Base-by-base conservation (phyloP, 1,139 yeast species). In the Taphrina sp. region DNA sequence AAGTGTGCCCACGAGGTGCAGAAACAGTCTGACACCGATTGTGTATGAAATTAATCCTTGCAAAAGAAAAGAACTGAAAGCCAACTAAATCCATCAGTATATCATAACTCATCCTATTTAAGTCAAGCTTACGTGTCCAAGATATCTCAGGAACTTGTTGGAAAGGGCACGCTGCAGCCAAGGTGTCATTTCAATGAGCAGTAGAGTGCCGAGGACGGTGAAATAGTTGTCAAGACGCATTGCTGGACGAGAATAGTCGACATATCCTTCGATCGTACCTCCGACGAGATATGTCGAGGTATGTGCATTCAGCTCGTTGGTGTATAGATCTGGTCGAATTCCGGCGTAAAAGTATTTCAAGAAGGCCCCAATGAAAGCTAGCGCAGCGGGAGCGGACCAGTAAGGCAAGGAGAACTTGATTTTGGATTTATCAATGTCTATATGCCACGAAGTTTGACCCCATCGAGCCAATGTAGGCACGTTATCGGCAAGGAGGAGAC, bases 211-310 rank as follows among this genome's bases (percentile, higher is more conserved):
- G n/a, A 41, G 1, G 23, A 41, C 45, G 23, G 28, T 34, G 34
- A 41, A 41, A 26, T 41, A 41, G 14, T 41, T 41, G 22, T 41
- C 45, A 5, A 41, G 14, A 4, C 42, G 42, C 42, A 37, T 37
- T 8, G 29, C 28, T 14, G 42, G 42, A 1, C 42, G 42, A 20
- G 42, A 37, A 2, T 37, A 37, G 28, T 37, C 42, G 42, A 37
- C 42, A n/a, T 37, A 20, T 5, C 42, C 42, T 37, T 37, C 42
- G 14, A 37, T 4, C 2, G 42, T 37, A 5, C 42, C 42, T 3
- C 42, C 42, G 14, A 37, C 42, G 2, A 37, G 28, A 17, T 37
- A 37, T 5, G 42, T 37, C 16, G 42, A 37, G 1, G 42, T 37
- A 22, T 37, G 42, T 22, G 42, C 42, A 37, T 37, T 37, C 17